Evolutionary conservation across 805 yeast genomes (phyloP), one percentile per base, ranked within the genome.

Genomic region (Wickerhamomyces bovis): DNA sequence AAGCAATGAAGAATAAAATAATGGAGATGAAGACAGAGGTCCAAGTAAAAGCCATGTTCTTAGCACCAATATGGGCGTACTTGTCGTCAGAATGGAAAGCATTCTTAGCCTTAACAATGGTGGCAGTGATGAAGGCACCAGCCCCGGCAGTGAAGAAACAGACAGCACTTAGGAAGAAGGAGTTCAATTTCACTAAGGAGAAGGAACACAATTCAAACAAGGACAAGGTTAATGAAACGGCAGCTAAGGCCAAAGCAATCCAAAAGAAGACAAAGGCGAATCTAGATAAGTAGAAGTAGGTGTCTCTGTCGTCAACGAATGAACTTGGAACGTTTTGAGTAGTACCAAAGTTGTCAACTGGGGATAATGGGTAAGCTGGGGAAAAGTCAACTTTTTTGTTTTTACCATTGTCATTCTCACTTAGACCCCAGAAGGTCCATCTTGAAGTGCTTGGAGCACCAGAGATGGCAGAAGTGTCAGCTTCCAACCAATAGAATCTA

Each of bases 391-490:
- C 35, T 57, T 79, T 73, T 5, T 61, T 44, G 48, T 66, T 62
- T 48, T 65, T 73, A 41, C 49, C 45, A 25, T 56, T 56, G 16
- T 46, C 49, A 44, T 70, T 70, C 43, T 69, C 70, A 64, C 88
- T 81, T 41, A 83, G 74, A 55, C 92, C 90, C 92, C 92, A 85
- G 70, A 79, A 84, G 2, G 90, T 83, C 90, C 90, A 85, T 57
- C 86, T 80, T n/a, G 88, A 69, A 42, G 70, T 57, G 33, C 62
- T 63, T 20, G 70, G 63, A 8, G 85, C 83, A 39, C 70, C 63
- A 3, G 70, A 50, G 47, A 83, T 78, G 41, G 61, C 62, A 2
- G 79, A 66, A 43, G 92, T 85, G 59, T 84, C 83, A 43, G 82
- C 90, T 62, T 77, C 70, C 33, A 85, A 60, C 88, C 89, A 82